Evolutionary conservation across 257 asterid genomes (phyloP).

Genomic region (Nicotiana sylvestris): DNA sequence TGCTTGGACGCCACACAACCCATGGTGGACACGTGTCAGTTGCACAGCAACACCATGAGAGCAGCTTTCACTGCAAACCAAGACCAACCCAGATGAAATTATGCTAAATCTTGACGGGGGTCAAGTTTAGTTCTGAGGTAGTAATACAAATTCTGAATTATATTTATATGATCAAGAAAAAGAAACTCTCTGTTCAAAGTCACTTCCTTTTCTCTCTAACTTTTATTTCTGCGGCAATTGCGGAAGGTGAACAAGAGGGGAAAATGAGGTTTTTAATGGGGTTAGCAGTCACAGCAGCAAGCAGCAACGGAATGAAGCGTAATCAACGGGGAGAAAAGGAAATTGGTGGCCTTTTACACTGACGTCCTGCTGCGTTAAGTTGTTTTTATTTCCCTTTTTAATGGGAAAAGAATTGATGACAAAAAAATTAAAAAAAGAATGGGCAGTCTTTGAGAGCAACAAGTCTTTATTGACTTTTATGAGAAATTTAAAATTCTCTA

Average conservation of each 20-base stretch:
- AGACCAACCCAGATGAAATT: conserved; percentile 39
- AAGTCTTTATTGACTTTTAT: conserved; percentile 1
- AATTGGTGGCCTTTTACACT: conserved; percentile 5
- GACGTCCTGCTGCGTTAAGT: background rate
- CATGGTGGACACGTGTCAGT: conserved; percentile 28
- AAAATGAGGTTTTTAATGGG: conserved; percentile 22
- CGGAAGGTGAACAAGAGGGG: conserved; percentile 29
- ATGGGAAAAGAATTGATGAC: background rate
- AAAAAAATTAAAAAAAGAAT: conserved; percentile 12
- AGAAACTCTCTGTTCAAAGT: conserved; percentile 8
- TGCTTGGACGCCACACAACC: conserved; percentile 94
- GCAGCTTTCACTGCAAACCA: conserved; percentile 13
- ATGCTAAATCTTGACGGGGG: conserved; percentile 47
- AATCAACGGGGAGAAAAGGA: conserved; percentile 55
- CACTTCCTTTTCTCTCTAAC: conserved; percentile 15
- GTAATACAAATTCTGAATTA: conserved; percentile 8
- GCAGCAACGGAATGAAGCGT: conserved; percentile 32
- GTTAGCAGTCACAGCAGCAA: conserved; percentile 18
- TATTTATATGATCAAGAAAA: conserved; percentile 20
- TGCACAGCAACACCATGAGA: background rate
- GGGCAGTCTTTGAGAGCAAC: conserved; percentile 30
- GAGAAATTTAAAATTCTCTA: background rate
- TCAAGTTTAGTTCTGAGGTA: conserved; percentile 21
- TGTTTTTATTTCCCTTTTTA: background rate
- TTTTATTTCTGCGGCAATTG: conserved; percentile 43